Conservation (phyloP, 2,329 filamentous ascomycete genomes). For the Fusarium siculi region DNA sequence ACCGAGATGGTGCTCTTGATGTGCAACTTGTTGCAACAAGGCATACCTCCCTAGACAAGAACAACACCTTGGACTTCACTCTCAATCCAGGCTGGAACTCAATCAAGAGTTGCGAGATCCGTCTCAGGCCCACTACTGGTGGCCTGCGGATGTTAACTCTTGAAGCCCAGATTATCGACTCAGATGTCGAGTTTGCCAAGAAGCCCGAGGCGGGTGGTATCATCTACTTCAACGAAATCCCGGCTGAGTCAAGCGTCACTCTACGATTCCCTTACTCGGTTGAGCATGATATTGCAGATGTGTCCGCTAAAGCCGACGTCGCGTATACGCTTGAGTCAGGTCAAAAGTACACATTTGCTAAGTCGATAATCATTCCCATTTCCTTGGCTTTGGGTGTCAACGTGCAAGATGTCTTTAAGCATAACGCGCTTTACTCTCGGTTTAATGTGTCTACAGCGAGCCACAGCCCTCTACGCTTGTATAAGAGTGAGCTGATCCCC, state of each 20-base stretch:
- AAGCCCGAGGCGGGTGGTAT: constrained; percentile 65
- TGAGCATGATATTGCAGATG: constrained; percentile 77
- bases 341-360: constrained; percentile 51
- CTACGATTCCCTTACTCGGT: constrained; percentile 84
- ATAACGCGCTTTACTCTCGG: constrained; percentile 81
- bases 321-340: constrained; percentile 76
- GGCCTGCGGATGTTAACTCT: constrained; percentile 71
- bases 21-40: constrained; percentile 73
- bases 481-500: constrained; percentile 74
- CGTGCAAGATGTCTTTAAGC: constrained; percentile 95
- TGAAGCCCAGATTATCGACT: constrained; percentile 63
- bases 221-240: constrained; percentile 62
- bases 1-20: constrained; percentile 74
- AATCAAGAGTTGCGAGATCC: constrained; percentile 67
- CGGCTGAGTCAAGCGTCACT: constrained; percentile 58
- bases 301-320: constrained; percentile 81
- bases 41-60: constrained; percentile 81
- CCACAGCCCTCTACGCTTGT: constrained; percentile 77
- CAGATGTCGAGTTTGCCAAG: constrained; percentile 56
- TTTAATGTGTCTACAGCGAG: constrained; percentile 91
- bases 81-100: constrained; percentile 80
- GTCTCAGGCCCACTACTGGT: constrained; percentile 72
- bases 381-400: constrained; percentile 91
- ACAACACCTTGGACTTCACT: constrained; percentile 79
- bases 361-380: constrained; percentile 73